Evolutionary conservation across 805 yeast species (phyloP).

Genomic region (Cyberlindnera bimundalis): DNA sequence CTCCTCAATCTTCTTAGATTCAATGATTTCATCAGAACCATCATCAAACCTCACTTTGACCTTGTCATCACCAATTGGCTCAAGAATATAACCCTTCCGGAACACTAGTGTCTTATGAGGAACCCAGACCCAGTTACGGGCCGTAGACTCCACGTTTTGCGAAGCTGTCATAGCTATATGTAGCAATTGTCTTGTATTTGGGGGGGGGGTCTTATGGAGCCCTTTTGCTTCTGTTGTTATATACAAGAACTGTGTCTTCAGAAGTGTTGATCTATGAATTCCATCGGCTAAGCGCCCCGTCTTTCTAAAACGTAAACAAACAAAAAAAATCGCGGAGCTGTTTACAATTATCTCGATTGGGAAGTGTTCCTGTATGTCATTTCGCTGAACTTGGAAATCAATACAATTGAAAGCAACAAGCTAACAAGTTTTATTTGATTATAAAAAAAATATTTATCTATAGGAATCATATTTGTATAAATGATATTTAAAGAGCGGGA

Average conservation of each 20-base stretch:
- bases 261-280: not conserved
- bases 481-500: too few species aligned
- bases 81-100: conserved; percentile 56
- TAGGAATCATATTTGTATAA: too few species aligned
- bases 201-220: too few species aligned
- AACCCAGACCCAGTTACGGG: conserved; percentile 68
- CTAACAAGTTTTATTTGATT: too few species aligned
- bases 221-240: too few species aligned
- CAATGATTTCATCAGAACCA: conserved; percentile 38
- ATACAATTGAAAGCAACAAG: not conserved
- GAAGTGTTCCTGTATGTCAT: conserved; percentile 8
- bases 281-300: not conserved
- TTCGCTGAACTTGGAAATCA: not conserved
- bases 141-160: conserved; percentile 13
- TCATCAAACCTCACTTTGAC: conserved; percentile 40
- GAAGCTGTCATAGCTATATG: not conserved
- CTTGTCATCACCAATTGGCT: conserved; percentile 33
- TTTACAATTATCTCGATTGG: conserved; percentile 15
- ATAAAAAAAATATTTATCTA: too few species aligned
- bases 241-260: too few species aligned
- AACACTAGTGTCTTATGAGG: conserved; percentile 57
- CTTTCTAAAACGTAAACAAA: conserved; percentile 8
- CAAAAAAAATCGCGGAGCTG: conserved; percentile 7
- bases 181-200: not conserved
- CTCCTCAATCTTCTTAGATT: conserved; percentile 46